These are phyloP conservation scores for Lactifluus piperatus DNA, from an alignment of 768 basidiomycete genomes.

Conservation along the genomic window DNA sequence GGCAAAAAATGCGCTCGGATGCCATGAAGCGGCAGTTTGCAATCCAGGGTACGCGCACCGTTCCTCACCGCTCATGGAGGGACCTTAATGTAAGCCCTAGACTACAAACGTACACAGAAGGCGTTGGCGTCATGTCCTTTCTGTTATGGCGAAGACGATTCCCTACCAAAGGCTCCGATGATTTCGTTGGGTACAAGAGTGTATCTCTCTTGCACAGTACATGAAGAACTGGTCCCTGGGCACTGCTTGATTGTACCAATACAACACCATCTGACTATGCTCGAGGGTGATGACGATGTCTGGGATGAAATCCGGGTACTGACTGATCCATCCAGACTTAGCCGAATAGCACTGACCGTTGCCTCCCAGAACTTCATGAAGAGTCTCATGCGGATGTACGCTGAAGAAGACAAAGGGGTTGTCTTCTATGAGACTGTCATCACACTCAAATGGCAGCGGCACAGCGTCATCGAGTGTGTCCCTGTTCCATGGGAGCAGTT, in stretches of 20 bases:
- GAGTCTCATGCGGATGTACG: slow-evolving; percentile 91
- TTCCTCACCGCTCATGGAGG: neutral
- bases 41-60: slow-evolving; percentile 60
- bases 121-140: slow-evolving; percentile 78
- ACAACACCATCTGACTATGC: slow-evolving; percentile 82
- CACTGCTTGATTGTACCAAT: slow-evolving; percentile 96
- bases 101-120: slow-evolving; percentile 92
- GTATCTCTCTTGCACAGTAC: slow-evolving; percentile 84
- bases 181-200: slow-evolving; percentile 85
- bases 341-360: neutral
- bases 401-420: slow-evolving; percentile 87
- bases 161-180: slow-evolving; percentile 77
- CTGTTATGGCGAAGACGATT: slow-evolving; percentile 91
- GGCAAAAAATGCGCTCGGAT: slow-evolving; percentile 93
- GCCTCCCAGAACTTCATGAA: slow-evolving; percentile 67
- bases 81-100: slow-evolving; percentile 32
- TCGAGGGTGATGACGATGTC: slow-evolving; percentile 94
- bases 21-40: slow-evolving; percentile 97
- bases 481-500: slow-evolving; percentile 86
- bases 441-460: slow-evolving; percentile 76
- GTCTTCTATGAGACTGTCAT: slow-evolving; percentile 94
- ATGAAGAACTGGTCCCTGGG: slow-evolving; percentile 82
- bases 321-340: slow-evolving; percentile 5
- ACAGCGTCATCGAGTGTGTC: slow-evolving; percentile 90
- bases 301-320: slow-evolving; percentile 94